Percentiles rank a stretch among this genome's conserved stretches.
Conservation (phyloP, 2,329 filamentous ascomycete species). For the Xylariaceae sp. region DNA sequence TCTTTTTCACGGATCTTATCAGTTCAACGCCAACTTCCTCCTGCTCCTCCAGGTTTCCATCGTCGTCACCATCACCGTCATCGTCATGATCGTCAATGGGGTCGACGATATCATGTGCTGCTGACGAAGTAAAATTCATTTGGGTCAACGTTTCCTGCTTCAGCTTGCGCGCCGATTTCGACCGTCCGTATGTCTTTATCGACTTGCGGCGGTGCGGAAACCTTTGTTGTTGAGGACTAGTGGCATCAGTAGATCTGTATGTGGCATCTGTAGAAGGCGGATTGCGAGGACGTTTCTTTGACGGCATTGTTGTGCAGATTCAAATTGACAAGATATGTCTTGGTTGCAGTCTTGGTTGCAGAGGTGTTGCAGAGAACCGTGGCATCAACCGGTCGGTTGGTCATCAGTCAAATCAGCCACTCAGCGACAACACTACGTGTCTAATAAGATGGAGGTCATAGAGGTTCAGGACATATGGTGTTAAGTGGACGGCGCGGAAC, state of each 20-base stretch:
- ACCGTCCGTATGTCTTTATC: constrained; percentile 28
- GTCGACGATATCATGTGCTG: constrained; percentile 19
- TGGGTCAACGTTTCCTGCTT: constrained; percentile 32
- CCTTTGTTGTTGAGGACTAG: constrained; percentile 26
- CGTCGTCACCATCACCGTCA: constrained; percentile 3
- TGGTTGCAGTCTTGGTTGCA: no score
- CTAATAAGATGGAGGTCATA: no score
- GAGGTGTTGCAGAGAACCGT: no score
- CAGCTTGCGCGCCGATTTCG: constrained; percentile 14
- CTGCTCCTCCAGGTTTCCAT: constrained; percentile 12
- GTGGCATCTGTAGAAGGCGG: constrained; percentile 17
- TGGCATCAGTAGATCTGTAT: constrained; percentile 26
- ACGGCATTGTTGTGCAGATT: constrained; percentile 24
- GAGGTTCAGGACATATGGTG: not conserved
- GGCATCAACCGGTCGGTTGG: no score
- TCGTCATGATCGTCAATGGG: constrained; percentile 22
- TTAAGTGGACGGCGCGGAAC: not conserved
- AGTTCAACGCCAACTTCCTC: constrained; percentile 9
- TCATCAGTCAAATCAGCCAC: no score
- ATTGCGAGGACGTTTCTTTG: constrained; percentile 24
- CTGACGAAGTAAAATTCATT: constrained; percentile 29
- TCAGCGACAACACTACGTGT: no score
- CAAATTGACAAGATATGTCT: not conserved
- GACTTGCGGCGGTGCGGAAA: constrained; percentile 27
- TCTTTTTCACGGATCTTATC: constrained; percentile 10